Base-by-base conservation (phyloP, 192 early-diverging fungal genomes). In the Ambispora gerdemannii region DNA sequence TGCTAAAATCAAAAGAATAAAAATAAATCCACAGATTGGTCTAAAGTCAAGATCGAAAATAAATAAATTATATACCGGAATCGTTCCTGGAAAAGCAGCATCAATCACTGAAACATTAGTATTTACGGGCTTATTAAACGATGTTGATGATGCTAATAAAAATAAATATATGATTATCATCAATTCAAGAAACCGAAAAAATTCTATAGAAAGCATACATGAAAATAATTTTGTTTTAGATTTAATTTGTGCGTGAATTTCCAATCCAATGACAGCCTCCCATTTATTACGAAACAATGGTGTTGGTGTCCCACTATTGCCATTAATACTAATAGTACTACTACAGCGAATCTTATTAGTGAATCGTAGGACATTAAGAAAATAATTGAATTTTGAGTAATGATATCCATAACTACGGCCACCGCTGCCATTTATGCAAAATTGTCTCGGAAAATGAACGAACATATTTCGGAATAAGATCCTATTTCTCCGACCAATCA, bases 181-280 rank as follows among this genome's bases (percentile, higher is more conserved):
- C 61, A 36, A 17, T 34, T n/a, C n/a, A 20, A 20, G 17, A 55
- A 36, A 28, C 15, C 24, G n/a, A 32, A n/a, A n/a, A n/a, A n/a
- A n/a, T n/a, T n/a, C n/a, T n/a, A n/a, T n/a, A n/a, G n/a, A n/a
- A n/a, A n/a, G 49, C 61, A 30, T 74, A 78, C 89, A 76, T 36
- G 94, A 95, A 73, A 98, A 98, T 35, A 98, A 87, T 72, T 98
- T 98, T 51, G 85, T 81, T 17, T 63, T 71, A 0, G 91, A 83
- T 27, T 80, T 70, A 19, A 98, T 78, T 79, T 95, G 93, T 15
- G 88, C 89, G 66, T 98, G 95, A 20, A 98, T 82, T 79, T 98
- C 95, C 1, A 98, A 81, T 0, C 95, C 95, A 64, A 98, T 92
- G 50, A 91, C 82, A 8, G 89, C 78, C 61, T 88, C 80, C 84